These are phyloP conservation scores for Cadophora sp. DNA, from an alignment of 2,329 filamentous ascomycete genomes.

Conservation along the genomic window DNA sequence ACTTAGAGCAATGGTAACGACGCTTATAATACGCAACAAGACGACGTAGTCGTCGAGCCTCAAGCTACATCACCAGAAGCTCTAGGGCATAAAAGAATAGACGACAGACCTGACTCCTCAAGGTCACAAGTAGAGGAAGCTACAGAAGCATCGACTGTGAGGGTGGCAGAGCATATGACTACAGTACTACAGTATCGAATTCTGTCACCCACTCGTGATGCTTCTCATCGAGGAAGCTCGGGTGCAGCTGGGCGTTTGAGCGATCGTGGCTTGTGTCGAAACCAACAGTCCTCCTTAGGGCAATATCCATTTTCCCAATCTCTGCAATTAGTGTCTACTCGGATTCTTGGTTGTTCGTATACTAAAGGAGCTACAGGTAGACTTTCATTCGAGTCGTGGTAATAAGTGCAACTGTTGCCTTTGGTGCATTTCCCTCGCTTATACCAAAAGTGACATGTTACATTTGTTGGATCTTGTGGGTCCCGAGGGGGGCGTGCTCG, in stretches of 20 bases:
- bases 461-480: conserved; percentile 18
- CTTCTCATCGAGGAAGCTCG: neutral
- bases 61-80: no score
- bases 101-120: no score
- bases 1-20: no score
- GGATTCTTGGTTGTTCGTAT: neutral
- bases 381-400: conserved; percentile 23
- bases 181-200: no score
- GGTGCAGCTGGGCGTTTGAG: neutral
- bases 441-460: conserved; percentile 32
- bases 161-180: no score
- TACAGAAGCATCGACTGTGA: no score
- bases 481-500: conserved; percentile 23
- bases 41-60: no score
- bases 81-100: no score
- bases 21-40: no score
- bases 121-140: no score
- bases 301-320: conserved; percentile 12
- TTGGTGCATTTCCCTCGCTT: conserved; percentile 22
- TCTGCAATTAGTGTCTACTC: conserved; percentile 10
- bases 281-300: neutral
- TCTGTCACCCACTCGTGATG: no score
- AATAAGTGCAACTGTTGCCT: conserved; percentile 26
- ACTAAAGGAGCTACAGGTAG: conserved; percentile 13
- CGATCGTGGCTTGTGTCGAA: neutral